phyloP scores from a whole-genome alignment of 1,284 basidiomycete species.

The Farysia itapuensis region DNA sequence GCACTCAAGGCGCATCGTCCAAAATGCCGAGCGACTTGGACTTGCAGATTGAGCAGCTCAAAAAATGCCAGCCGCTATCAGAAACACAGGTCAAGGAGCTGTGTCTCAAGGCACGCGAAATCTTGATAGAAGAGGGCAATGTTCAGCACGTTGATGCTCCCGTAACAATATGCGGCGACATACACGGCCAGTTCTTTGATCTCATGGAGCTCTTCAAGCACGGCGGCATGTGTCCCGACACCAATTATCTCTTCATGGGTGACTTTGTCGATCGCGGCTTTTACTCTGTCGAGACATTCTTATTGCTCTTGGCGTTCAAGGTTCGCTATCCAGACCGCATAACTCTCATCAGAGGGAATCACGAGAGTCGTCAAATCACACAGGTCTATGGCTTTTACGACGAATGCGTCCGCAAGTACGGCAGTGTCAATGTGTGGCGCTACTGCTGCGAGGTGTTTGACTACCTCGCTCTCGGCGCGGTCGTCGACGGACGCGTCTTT shows the following conservation, averaged over 20 bases:
- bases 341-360: slow-evolving; percentile 94
- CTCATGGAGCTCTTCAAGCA: slow-evolving; percentile 95
- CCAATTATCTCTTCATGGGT: slow-evolving; percentile 96
- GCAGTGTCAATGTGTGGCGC: slow-evolving; percentile 90
- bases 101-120: slow-evolving; percentile 92
- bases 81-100: slow-evolving; percentile 63
- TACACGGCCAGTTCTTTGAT: slow-evolving; percentile 98
- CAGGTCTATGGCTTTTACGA: slow-evolving; percentile 99
- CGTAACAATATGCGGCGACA: slow-evolving; percentile 97
- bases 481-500: slow-evolving; percentile 91
- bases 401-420: slow-evolving; percentile 96
- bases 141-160: slow-evolving; percentile 95
- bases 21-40: slow-evolving; percentile 46
- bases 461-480: slow-evolving; percentile 88
- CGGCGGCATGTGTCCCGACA: slow-evolving; percentile 90
- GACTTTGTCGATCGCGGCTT: slow-evolving; percentile 72
- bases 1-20: slow-evolving; percentile 1
- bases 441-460: slow-evolving; percentile 99
- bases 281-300: slow-evolving; percentile 95
- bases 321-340: slow-evolving; percentile 97
- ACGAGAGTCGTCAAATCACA: slow-evolving; percentile 92
- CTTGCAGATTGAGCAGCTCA: slow-evolving; percentile 53
- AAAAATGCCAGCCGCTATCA: slow-evolving; percentile 49
- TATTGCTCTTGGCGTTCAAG: slow-evolving; percentile 90
- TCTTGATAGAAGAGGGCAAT: slow-evolving; percentile 91